These are phyloP conservation scores for Aspergillus bombycis DNA, from an alignment of 2,329 filamentous ascomycete species.

Conservation along the genomic window DNA sequence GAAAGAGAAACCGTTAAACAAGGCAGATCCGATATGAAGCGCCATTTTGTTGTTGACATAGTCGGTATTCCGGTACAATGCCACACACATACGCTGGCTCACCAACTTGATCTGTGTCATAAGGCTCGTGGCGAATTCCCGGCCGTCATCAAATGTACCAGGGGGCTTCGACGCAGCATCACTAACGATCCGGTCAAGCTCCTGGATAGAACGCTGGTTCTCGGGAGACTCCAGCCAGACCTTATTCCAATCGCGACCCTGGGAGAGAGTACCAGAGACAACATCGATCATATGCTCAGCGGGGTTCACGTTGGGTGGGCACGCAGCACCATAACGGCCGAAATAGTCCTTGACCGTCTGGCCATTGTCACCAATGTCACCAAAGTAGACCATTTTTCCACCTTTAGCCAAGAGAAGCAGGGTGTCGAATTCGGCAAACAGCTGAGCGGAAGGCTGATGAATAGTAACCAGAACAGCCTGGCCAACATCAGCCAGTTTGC, in stretches of 20 bases:
- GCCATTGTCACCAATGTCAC: conserved; percentile 66
- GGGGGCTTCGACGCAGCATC: conserved; percentile 46
- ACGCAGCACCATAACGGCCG: conserved; percentile 63
- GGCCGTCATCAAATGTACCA: conserved; percentile 45
- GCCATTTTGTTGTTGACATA: conserved; percentile 68
- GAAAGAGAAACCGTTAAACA: conserved; percentile 62
- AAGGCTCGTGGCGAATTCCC: conserved; percentile 67
- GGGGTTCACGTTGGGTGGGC: conserved; percentile 63
- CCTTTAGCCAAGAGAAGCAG: conserved; percentile 67
- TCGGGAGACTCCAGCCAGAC: conserved; percentile 70
- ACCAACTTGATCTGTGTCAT: conserved; percentile 66
- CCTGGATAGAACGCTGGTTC: conserved; percentile 57
- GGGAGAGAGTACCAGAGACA: conserved; percentile 52
- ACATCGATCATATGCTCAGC: conserved; percentile 61
- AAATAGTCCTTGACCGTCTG: conserved; percentile 68
- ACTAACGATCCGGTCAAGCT: conserved; percentile 66
- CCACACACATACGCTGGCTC: conserved; percentile 66
- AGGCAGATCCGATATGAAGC: conserved; percentile 54
- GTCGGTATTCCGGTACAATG: conserved; percentile 68
- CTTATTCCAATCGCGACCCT: conserved; percentile 68
- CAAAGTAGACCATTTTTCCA: conserved; percentile 72
- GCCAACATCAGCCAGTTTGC: conserved; percentile 65
- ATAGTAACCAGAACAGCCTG: conserved; percentile 73
- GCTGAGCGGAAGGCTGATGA: conserved; percentile 67
- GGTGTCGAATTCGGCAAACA: conserved; percentile 72